phyloP scores from a whole-genome alignment of 441 rosid genomes.

The Lepidium campestre region DNA sequence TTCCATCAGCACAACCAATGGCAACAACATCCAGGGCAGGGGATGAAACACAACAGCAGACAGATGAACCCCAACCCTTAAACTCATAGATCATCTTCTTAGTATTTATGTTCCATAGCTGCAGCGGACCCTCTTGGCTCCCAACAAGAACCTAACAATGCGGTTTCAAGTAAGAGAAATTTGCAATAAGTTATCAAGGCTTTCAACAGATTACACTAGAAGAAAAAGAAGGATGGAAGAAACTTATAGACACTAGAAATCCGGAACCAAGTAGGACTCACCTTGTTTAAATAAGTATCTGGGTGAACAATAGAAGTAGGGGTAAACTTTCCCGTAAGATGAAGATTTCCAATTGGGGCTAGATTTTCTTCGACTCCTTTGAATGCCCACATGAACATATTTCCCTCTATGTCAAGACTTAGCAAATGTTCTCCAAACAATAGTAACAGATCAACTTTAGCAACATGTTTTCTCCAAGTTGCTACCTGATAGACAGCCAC shows the following conservation, averaged over 20 bases:
- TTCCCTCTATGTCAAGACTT: conserved; percentile 77
- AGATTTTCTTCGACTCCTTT: conserved; percentile 60
- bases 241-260: not conserved
- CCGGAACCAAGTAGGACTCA: conserved; percentile 12
- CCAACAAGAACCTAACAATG: conserved; percentile 67
- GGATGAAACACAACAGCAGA: conserved; percentile 77
- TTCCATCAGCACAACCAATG: conserved; percentile 90
- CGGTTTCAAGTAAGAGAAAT: not conserved
- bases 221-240: not conserved
- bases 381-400: conserved; percentile 73
- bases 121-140: conserved; percentile 79
- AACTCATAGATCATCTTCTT: conserved; percentile 77
- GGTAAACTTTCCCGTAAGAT: conserved; percentile 47
- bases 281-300: conserved; percentile 93
- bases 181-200: not conserved
- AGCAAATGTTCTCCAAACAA: conserved; percentile 81
- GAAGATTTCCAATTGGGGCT: conserved; percentile 58
- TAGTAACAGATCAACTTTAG: conserved; percentile 66
- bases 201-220: not conserved
- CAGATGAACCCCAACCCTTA: conserved; percentile 77
- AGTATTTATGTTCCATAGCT: conserved; percentile 93
- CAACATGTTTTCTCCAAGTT: conserved; percentile 78
- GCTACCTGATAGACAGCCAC: conserved; percentile 52
- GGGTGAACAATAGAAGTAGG: conserved; percentile 89
- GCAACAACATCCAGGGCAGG: conserved; percentile 96